A percentile compares a stretch with the other conserved stretches of the same genome.
Evolutionary conservation across 192 early-diverging fungal species (phyloP).

Genomic region (Kickxella alabastrina): DNA sequence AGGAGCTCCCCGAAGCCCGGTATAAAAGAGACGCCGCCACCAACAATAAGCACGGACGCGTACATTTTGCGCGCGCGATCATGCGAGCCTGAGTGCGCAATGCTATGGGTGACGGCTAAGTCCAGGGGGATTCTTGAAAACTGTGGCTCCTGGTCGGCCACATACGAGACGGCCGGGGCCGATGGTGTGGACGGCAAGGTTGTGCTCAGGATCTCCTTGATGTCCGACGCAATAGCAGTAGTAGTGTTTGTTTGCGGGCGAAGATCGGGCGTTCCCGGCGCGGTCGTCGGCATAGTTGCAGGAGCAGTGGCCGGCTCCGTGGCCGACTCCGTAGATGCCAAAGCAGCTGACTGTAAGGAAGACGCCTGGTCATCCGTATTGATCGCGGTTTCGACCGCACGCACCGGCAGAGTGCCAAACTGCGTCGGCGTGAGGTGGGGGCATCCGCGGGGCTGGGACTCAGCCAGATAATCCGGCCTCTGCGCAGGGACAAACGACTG

Average conservation of each 20-base stretch:
- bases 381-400: constrained; percentile 6
- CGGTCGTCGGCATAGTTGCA: constrained; percentile 20
- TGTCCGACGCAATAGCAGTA: background rate
- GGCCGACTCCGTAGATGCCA: background rate
- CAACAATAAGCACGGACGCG: constrained; percentile 76
- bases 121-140: constrained; percentile 57
- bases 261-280: constrained; percentile 20
- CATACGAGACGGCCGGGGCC: constrained; percentile 10
- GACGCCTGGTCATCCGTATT: background rate
- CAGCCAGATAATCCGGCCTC: constrained; percentile 2
- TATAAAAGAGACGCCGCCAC: constrained; percentile 71
- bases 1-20: constrained; percentile 55
- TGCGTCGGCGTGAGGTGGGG: constrained; percentile 25
- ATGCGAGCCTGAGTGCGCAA: constrained; percentile 60
- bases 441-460: background rate
- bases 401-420: constrained; percentile 38
- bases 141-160: constrained; percentile 37
- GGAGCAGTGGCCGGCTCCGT: constrained; percentile 22
- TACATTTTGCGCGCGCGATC: constrained; percentile 71
- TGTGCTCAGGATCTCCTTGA: constrained; percentile 4
- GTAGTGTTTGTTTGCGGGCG: constrained; percentile 2
- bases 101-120: constrained; percentile 65
- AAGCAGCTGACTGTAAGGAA: background rate
- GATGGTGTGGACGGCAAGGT: constrained; percentile 15
- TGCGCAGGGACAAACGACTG: constrained; percentile 20